These are phyloP conservation scores for Bryoglossum gracile DNA, from an alignment of 495 filamentous ascomycete species.

Conservation along the genomic window DNA sequence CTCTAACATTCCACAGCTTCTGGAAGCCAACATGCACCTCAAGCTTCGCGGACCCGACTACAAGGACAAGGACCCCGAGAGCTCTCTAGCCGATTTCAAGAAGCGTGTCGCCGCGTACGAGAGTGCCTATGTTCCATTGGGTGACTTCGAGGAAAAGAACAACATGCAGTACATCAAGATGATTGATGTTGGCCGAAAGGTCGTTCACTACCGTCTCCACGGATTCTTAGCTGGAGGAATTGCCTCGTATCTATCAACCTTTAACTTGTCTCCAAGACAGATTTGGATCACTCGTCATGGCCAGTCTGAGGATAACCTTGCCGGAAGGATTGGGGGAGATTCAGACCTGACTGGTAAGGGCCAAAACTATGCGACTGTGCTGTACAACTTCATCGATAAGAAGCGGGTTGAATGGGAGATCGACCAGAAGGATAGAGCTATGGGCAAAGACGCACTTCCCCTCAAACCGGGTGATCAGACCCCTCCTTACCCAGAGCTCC, in stretches of 20 bases:
- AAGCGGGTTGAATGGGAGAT: conserved; percentile 71
- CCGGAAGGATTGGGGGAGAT: conserved; percentile 78
- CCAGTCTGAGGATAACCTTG: conserved; percentile 71
- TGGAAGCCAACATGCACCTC: conserved; percentile 95
- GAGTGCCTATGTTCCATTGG: conserved; percentile 83
- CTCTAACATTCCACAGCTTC: conserved; percentile 38
- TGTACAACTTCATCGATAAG: conserved; percentile 69
- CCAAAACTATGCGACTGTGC: conserved; percentile 58
- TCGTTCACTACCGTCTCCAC: conserved; percentile 80
- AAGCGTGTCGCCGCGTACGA: conserved; percentile 89
- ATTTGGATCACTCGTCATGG: conserved; percentile 98
- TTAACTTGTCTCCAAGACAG: conserved; percentile 88
- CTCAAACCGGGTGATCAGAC: conserved; percentile 83
- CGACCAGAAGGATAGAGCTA: conserved; percentile 64
- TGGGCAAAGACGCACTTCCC: conserved; percentile 62
- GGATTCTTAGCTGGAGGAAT: conserved; percentile 89
- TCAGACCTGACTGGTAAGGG: conserved; percentile 73
- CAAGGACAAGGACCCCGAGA: conserved; percentile 78
- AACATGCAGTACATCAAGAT: conserved; percentile 91
- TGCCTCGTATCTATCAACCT: conserved; percentile 88
- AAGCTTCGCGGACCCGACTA: conserved; percentile 98
- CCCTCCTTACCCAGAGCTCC: conserved; percentile 84
- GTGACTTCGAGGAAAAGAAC: conserved; percentile 81
- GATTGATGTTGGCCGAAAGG: conserved; percentile 94
- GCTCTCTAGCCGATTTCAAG: conserved; percentile 84